Evolutionary conservation across 331 rosid species (phyloP).

Genomic region (Spiraea crenata): DNA sequence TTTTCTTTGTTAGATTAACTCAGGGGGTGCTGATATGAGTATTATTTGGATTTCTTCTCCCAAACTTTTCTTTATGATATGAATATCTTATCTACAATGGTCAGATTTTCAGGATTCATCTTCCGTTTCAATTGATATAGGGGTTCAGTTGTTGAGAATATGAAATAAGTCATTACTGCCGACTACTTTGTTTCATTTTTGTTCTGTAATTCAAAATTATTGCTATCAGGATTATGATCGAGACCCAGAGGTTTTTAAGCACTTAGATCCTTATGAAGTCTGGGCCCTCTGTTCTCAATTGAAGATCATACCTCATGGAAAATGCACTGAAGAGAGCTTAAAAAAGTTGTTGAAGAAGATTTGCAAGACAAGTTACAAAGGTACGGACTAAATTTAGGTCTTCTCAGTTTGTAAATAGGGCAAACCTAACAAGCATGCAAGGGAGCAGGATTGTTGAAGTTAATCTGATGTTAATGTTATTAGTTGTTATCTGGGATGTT

Average conservation of each 20-base stretch:
- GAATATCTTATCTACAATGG: background rate
- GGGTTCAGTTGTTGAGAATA: background rate
- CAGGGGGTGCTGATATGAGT: background rate
- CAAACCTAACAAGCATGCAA: background rate
- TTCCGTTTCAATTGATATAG: background rate
- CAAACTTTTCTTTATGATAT: background rate
- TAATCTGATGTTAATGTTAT: background rate
- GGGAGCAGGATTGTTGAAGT: background rate
- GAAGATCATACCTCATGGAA: constrained; percentile 41
- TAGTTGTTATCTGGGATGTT: background rate
- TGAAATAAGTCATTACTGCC: background rate
- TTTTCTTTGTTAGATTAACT: background rate
- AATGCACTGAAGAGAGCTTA: constrained; percentile 54
- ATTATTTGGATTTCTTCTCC: background rate
- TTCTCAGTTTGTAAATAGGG: background rate
- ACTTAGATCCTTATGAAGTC: constrained; percentile 50
- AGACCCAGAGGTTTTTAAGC: constrained; percentile 57
- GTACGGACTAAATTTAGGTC: constrained; percentile 7
- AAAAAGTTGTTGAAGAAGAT: constrained; percentile 52
- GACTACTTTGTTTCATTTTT: background rate
- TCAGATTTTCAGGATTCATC: background rate
- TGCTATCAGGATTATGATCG: constrained; percentile 81
- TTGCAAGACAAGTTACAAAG: constrained; percentile 31
- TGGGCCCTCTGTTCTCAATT: constrained; percentile 59
- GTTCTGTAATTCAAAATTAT: constrained; percentile 1